Evolutionary conservation across 78 protist species (phyloP), one percentile per base, ranked within the genome.

Genomic region (Dictyostelium citrinum): DNA sequence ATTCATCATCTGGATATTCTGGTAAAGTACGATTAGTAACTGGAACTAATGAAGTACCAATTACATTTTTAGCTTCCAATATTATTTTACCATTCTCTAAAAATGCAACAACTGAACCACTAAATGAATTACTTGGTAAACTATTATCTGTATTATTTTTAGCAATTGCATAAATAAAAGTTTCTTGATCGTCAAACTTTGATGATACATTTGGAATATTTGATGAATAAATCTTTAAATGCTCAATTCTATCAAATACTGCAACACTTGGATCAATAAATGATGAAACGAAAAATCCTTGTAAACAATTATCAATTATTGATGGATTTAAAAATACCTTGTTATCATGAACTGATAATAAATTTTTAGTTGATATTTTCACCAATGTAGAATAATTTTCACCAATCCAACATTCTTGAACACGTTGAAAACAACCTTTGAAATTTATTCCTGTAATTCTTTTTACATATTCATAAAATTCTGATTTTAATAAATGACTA

Each of bases 171-270:
- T 76, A 76, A 41, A 76, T 76, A 76, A 24, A 43, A 3, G 55
- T 20, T 31, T 74, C 81, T 33, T 33, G 9, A 14, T 17, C 9
- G 39, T 37, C 22, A 16, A 49, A 49, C 22, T 49, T 49, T 9
- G 49, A 37, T 20, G 24, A 24, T 6, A 35, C 49, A 35, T 24
- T 61, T 33, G 51, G 51, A 12, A 76, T 22, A 31, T 75, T 77
- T 60, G 60, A 9, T 3, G 78, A 29, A 71, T 37, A 77, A 10
- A 60, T 9, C 46, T 77, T 58, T 16, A 77, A 45, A 61, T 86
- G 35, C 29, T 51, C 60, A n/a, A 85, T 35, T 43, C 91, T 75
- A 24, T 85, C 91, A 58, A 86, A 86, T 22, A 86, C 83, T 37
- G 79, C 49, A 9, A 61, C 46, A 71, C 41, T 24, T 71, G 43